A percentile compares a stretch with the other conserved stretches of the same genome.
These are phyloP conservation scores for Leccinellum luteum DNA, from an alignment of 768 basidiomycete genomes.

Conservation along the genomic window DNA sequence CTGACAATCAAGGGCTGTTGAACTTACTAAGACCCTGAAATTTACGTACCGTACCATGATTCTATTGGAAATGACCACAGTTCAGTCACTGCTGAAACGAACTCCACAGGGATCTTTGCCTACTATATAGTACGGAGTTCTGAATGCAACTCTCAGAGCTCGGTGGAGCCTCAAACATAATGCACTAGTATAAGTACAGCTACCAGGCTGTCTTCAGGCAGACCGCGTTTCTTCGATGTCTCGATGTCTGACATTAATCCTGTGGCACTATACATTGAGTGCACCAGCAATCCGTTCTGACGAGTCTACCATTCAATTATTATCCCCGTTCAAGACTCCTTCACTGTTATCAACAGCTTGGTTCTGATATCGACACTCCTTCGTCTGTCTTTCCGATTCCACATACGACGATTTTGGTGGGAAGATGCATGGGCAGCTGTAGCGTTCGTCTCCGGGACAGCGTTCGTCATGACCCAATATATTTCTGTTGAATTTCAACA, in stretches of 20 bases:
- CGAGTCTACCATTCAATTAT: background rate
- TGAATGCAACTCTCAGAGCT: background rate
- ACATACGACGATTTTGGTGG: conserved; percentile 22
- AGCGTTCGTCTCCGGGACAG: background rate
- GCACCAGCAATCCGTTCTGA: background rate
- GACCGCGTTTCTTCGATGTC: background rate
- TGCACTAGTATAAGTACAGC: background rate
- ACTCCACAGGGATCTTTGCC: too few relatives aligned
- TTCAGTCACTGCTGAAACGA: too few relatives aligned
- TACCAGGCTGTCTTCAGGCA: background rate
- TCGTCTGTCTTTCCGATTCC: conserved; percentile 14
- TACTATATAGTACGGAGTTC: too few relatives aligned
- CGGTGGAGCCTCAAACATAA: background rate
- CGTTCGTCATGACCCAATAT: background rate
- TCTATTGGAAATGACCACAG: too few relatives aligned
- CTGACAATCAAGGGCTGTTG: too few relatives aligned
- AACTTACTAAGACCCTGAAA: too few relatives aligned
- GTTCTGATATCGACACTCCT: conserved; percentile 11
- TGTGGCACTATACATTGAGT: background rate
- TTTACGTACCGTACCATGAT: too few relatives aligned
- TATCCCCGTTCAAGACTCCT: conserved; percentile 2
- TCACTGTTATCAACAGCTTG: conserved; percentile 3
- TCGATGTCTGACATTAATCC: background rate
- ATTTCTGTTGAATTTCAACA: background rate
- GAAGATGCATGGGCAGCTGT: conserved; percentile 22